Base-by-base conservation (phyloP, 2,329 filamentous ascomycete genomes). In the Lasiodiplodia gonubiensis region DNA sequence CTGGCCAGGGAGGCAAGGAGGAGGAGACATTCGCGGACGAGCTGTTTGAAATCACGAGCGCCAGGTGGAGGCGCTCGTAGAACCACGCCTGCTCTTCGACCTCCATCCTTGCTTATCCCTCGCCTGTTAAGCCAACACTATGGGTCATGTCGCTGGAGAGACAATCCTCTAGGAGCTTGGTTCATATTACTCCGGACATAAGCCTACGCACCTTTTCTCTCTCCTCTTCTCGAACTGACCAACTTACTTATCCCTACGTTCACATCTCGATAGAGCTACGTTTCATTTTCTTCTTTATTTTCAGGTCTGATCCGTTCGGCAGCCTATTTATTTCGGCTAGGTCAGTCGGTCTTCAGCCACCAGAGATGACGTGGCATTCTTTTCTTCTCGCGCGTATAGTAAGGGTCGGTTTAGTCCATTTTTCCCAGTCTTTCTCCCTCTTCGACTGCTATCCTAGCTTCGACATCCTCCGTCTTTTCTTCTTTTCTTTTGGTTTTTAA, bases 11-110 rank as follows among this genome's bases (percentile, higher is more conserved):
- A 11, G 77, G 77, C 18, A 75, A 74, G 66, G 81, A 82, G 68
- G 77, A 80, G 68, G 74, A 74, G 66, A 82, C 80, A 0, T 73
- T 81, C 70, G 80, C 78, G 4, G 81, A 83, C 57, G 71, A 73
- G 67, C 71, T 79, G 10, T 74, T 75, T 33, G 65, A 69, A 25
- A 71, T 76, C n/a, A 75, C 76, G 25, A 73, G 71, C 42, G 69
- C 72, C 55, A 71, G 70, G 27, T 77, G 69, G 71, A 51, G 64
- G 53, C 51, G 63, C 8, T 49, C 52, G 63, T 66, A 33, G 55
- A 25, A 33, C 2, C 49, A 23, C 14, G 37, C 12, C n/a, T 4
- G 11, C 18, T 37, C 23, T 16, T n/a, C 12, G 12, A 14, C 27
- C 5, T 48, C 23, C 16, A 25, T 37, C n/a, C 21, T 37, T 18